Evolutionary conservation across 2,329 filamentous ascomycete species (phyloP), one percentile per base, ranked within the genome.

Genomic region (Alternaria angustiovoidea): DNA sequence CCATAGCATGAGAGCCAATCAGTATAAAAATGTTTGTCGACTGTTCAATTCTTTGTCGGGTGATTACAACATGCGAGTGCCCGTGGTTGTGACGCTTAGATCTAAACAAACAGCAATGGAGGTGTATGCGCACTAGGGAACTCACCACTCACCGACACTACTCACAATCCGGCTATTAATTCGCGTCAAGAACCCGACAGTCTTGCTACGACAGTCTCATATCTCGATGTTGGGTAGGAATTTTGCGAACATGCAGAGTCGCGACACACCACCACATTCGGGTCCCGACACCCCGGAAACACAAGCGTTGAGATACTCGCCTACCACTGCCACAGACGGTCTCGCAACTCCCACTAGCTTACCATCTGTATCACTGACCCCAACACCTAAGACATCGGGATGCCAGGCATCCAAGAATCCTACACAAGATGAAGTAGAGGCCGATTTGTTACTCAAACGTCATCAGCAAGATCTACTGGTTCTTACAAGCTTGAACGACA

Each of bases 391-490:
- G 1, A 26, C 28, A 12, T 8, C 28, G 11, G 4, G 14, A n/a
- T 9, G 6, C 16, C 16, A 12, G 9, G 24, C 16, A 32, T 42
- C 32, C 4, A 18, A 20, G n/a, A 22, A 59, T 32, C 48, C 67
- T 2, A 73, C 68, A 0, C 70, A 70, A 52, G 54, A 52, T 5
- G 28, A 62, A 1, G 61, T 74, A 2, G 48, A 65, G 24, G 28
- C 58, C 1, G n/a, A 59, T 26, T 55, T 63, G 1, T 14, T 46
- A 1, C 63, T 70, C 42, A 64, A 66, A 28, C 70, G 68, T 16
- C 39, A 71, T 20, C 71, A 75, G 51, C 62, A 67, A 49, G 73
- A 75, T 28, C 67, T 76, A 36, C 54, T 75, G 4, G 47, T 74
- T 14, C 67, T 77, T 9, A 71, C 69, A 11, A 56, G 57, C 49